Conservation (phyloP, 768 basidiomycete genomes). For the Fistulinella prunicolor region DNA sequence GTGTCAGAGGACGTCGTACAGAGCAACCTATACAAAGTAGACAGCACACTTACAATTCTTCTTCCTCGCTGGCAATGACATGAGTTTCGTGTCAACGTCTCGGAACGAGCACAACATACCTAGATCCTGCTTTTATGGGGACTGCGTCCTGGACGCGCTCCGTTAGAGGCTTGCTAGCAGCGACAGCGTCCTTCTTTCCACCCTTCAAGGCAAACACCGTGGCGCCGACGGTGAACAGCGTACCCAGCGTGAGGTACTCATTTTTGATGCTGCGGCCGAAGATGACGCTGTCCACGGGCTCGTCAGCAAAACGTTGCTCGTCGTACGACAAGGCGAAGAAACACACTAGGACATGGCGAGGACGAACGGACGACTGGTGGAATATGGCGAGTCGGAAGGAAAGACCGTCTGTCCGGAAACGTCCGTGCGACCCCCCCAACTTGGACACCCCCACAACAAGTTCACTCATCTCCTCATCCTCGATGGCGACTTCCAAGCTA, state of each 20-base stretch:
- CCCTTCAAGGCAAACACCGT: conserved; percentile 54
- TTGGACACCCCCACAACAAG: conserved; percentile 12
- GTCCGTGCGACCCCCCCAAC: conserved; percentile 23
- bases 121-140: conserved; percentile 62
- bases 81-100: conserved; percentile 5
- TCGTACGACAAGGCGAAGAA: neutral
- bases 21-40: conserved; percentile 11
- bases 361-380: neutral
- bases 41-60: conserved; percentile 65
- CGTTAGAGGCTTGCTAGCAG: conserved; percentile 41
- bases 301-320: conserved; percentile 5
- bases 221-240: conserved; percentile 56
- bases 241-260: conserved; percentile 74
- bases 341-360: conserved; percentile 47
- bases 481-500: conserved; percentile 12
- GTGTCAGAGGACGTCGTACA: conserved; percentile 37
- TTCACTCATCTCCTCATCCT: too few relatives aligned
- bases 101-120: conserved; percentile 44
- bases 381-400: neutral
- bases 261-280: conserved; percentile 78
- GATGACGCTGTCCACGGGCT: conserved; percentile 51
- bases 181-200: conserved; percentile 46
- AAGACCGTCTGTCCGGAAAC: conserved; percentile 14
- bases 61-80: conserved; percentile 61
- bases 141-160: conserved; percentile 63